Percentiles rank a stretch among this genome's conserved stretches.
phyloP scores from a whole-genome alignment of 106 monocot genomes.

The Acorus calamus region DNA sequence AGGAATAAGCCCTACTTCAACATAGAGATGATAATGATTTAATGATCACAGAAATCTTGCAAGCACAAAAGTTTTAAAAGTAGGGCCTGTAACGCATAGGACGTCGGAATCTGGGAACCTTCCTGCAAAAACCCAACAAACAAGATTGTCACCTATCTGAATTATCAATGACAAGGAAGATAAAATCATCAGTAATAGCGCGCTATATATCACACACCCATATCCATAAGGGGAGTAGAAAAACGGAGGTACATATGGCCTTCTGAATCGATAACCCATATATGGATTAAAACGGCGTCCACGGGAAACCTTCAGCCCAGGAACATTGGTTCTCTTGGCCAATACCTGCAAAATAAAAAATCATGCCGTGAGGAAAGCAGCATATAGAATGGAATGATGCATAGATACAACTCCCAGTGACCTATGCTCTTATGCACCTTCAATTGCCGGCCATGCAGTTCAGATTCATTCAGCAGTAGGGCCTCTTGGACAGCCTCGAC shows the following conservation, averaged over 20 bases:
- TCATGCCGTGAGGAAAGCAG: background rate
- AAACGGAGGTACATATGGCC: constrained; percentile 58
- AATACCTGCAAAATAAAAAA: constrained; percentile 31
- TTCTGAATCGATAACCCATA: constrained; percentile 38
- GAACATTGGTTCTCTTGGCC: constrained; percentile 64
- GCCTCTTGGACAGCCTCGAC: constrained; percentile 80
- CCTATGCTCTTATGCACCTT: constrained; percentile 28
- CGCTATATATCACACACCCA: constrained; percentile 28
- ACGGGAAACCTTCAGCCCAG: constrained; percentile 67
- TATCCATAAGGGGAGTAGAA: constrained; percentile 67
- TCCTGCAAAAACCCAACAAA: constrained; percentile 23
- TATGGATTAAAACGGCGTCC: constrained; percentile 55
- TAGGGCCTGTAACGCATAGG: constrained; percentile 61
- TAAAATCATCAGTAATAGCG: background rate
- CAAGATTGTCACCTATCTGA: background rate
- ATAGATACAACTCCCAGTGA: background rate
- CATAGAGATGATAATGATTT: too few relatives aligned
- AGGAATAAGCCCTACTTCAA: too few relatives aligned
- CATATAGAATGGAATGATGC: too few relatives aligned
- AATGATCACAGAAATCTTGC: too few relatives aligned
- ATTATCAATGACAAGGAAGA: background rate
- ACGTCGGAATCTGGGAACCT: constrained; percentile 62
- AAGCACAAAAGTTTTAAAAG: background rate
- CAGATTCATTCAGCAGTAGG: constrained; percentile 71
- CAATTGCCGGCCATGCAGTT: constrained; percentile 84